Conservation (phyloP, 163 green algal genomes). For the Volvox carteri region DNA sequence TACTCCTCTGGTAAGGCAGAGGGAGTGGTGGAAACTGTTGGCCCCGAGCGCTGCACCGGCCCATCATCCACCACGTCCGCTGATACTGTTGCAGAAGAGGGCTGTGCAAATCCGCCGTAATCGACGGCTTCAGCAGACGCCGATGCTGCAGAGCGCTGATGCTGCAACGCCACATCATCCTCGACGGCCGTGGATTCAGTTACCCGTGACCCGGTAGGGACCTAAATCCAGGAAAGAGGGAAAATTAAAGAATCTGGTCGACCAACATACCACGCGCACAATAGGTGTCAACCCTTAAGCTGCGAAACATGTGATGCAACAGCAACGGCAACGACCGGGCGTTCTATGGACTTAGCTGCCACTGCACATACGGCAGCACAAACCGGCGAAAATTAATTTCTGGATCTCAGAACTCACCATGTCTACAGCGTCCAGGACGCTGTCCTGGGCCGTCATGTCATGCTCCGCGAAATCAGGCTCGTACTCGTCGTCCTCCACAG, state of each 20-base stretch:
- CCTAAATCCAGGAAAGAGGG: too few relatives aligned
- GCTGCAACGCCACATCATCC: conserved; percentile 5
- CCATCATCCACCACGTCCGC: neutral
- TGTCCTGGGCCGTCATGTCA: neutral
- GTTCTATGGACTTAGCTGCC: too few relatives aligned
- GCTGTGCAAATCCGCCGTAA: neutral
- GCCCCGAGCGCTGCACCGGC: neutral
- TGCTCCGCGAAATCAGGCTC: neutral
- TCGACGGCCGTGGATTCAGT: neutral
- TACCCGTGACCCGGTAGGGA: neutral
- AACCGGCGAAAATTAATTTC: too few relatives aligned
- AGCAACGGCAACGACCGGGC: too few relatives aligned
- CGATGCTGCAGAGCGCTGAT: neutral
- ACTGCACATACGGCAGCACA: too few relatives aligned
- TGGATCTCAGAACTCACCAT: neutral
- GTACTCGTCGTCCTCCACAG: conserved; percentile 10
- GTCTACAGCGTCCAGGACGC: neutral
- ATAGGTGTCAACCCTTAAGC: too few relatives aligned
- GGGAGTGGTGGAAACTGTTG: neutral
- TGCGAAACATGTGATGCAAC: too few relatives aligned
- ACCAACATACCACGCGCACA: too few relatives aligned
- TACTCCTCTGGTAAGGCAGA: neutral
- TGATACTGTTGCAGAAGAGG: neutral
- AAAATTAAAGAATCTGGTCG: too few relatives aligned
- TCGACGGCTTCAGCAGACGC: neutral